These are phyloP conservation scores for Hortiboletus rubellus DNA, from an alignment of 1,284 basidiomycete species.

Conservation along the genomic window DNA sequence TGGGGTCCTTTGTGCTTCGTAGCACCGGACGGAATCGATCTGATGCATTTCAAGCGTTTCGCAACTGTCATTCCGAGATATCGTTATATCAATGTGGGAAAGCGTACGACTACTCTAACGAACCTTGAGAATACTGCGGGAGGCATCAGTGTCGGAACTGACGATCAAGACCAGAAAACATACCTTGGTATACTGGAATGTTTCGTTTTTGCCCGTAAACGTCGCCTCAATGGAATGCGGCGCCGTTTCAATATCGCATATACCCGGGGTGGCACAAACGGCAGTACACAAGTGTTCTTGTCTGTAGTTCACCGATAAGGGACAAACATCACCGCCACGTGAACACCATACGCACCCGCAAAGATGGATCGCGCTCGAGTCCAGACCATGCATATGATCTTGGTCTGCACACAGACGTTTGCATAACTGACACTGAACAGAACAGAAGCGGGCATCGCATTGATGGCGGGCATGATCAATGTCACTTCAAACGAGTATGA, in stretches of 20 bases:
- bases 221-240: constrained; percentile 60
- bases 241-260: constrained; percentile 57
- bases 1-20: constrained; percentile 48
- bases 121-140: constrained; percentile 32
- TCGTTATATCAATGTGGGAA: background rate
- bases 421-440: constrained; percentile 54
- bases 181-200: constrained; percentile 53
- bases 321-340: background rate
- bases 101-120: background rate
- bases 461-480: constrained; percentile 47
- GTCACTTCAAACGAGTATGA: constrained; percentile 33
- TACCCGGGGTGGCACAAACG: constrained; percentile 45
- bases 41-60: constrained; percentile 49
- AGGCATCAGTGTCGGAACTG: background rate
- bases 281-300: constrained; percentile 51
- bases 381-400: constrained; percentile 56
- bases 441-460: constrained; percentile 54
- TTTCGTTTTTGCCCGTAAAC: constrained; percentile 48
- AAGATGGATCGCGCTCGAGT: constrained; percentile 46
- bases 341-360: constrained; percentile 50
- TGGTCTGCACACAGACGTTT: constrained; percentile 48
- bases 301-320: constrained; percentile 28
- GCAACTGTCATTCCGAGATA: constrained; percentile 36
- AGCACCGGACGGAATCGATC: constrained; percentile 45
- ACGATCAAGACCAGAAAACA: background rate